Conservation (phyloP, 1,139 yeast species). For the Zhuliangozyma parablackwelliae region DNA sequence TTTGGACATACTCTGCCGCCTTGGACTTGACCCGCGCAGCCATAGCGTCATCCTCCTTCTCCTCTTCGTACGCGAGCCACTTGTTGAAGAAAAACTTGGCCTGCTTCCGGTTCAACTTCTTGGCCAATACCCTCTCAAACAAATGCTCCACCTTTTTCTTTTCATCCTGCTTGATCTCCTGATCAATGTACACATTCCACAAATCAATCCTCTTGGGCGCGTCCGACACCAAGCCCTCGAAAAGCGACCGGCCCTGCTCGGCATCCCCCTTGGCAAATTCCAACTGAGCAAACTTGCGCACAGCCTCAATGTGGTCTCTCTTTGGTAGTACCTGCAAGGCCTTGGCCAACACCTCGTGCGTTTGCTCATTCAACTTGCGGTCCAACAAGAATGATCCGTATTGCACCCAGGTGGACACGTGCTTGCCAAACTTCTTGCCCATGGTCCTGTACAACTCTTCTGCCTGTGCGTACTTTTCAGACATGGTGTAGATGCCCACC, state of each 20-base stretch:
- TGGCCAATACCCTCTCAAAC: slow-evolving; percentile 71
- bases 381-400: slow-evolving; percentile 75
- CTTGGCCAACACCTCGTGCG: slow-evolving; percentile 65
- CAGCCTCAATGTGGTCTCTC: slow-evolving; percentile 74
- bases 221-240: slow-evolving; percentile 86
- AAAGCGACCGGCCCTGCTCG: slow-evolving; percentile 91
- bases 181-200: slow-evolving; percentile 94
- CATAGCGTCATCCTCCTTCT: slow-evolving; percentile 61
- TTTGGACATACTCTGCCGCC: slow-evolving; percentile 70
- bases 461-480: slow-evolving; percentile 71
- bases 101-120: slow-evolving; percentile 80
- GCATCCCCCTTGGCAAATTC: slow-evolving; percentile 85
- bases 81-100: slow-evolving; percentile 93
- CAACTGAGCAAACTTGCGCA: slow-evolving; percentile 81
- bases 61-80: slow-evolving; percentile 81
- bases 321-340: slow-evolving; percentile 73
- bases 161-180: slow-evolving; percentile 75
- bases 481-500: slow-evolving; percentile 67
- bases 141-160: slow-evolving; percentile 66
- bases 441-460: slow-evolving; percentile 60
- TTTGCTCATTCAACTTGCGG: slow-evolving; percentile 51
- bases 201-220: slow-evolving; percentile 89
- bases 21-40: slow-evolving; percentile 85
- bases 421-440: slow-evolving; percentile 77
- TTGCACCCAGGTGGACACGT: slow-evolving; percentile 69